Evolutionary conservation across 768 basidiomycete genomes (phyloP).

Genomic region (Rhizopogon vinicolor): DNA sequence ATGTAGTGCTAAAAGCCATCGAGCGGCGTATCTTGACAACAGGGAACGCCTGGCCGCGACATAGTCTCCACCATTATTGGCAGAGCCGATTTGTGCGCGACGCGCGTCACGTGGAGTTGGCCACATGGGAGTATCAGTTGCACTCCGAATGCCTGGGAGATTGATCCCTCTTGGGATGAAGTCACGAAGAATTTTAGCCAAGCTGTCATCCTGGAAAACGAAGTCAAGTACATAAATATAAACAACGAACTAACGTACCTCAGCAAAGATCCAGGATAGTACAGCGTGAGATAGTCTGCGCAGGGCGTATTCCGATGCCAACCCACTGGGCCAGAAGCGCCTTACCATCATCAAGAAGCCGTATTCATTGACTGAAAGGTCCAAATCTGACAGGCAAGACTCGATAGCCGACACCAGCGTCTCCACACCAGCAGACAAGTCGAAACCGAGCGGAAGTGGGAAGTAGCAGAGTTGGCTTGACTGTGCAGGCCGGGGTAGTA

Average conservation of each 20-base stretch:
- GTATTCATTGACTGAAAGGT: slow-evolving; percentile 70
- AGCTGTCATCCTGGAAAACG: slow-evolving; percentile 51
- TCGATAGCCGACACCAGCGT: slow-evolving; percentile 68
- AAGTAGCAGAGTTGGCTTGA: slow-evolving; percentile 51
- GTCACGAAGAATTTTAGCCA: slow-evolving; percentile 63
- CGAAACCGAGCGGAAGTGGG: slow-evolving; percentile 66
- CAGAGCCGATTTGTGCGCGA: slow-evolving; percentile 35
- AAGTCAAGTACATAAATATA: not conserved
- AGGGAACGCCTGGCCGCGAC: slow-evolving; percentile 54
- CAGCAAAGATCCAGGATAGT: slow-evolving; percentile 67
- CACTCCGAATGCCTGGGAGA: slow-evolving; percentile 61
- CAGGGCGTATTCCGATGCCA: slow-evolving; percentile 68
- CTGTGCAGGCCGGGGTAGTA: slow-evolving; percentile 16
- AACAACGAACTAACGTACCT: slow-evolving; percentile 38
- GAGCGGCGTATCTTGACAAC: slow-evolving; percentile 48
- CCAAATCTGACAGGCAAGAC: slow-evolving; percentile 62
- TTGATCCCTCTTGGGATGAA: slow-evolving; percentile 53
- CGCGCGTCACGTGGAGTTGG: slow-evolving; percentile 32
- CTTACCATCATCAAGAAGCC: slow-evolving; percentile 66
- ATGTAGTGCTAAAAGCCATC: slow-evolving; percentile 71
- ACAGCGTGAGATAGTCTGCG: slow-evolving; percentile 55
- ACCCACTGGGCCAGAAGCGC: slow-evolving; percentile 70
- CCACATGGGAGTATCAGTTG: slow-evolving; percentile 47
- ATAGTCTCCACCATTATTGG: slow-evolving; percentile 68
- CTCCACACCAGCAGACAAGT: slow-evolving; percentile 70